These are phyloP conservation scores for Stephanodiscus minutulus DNA, from an alignment of 108 stramenopile species.

Conservation along the genomic window DNA sequence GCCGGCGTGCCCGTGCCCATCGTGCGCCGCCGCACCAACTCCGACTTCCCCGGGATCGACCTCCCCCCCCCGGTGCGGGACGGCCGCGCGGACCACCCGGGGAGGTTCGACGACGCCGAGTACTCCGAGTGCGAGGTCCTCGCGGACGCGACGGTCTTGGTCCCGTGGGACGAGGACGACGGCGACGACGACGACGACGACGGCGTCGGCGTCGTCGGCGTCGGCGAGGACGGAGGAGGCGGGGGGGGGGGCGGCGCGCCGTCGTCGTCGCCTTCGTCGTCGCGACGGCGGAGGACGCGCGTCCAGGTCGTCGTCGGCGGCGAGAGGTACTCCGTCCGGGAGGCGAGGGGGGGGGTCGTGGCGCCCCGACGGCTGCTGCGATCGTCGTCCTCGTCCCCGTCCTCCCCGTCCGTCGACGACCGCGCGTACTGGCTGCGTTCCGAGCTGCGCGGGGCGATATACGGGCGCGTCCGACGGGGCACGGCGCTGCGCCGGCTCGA, in stretches of 20 bases:
- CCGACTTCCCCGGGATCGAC: background rate
- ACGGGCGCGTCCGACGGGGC: constrained; percentile 77
- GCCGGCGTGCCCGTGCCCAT: background rate
- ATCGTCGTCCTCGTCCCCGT: constrained; percentile 1
- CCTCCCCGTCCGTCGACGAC: constrained; percentile 1
- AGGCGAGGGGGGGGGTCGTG: background rate
- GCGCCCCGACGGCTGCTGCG: background rate
- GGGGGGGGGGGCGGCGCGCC: background rate
- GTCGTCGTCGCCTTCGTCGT: background rate
- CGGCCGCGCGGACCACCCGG: background rate
- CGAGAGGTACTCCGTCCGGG: too few species aligned
- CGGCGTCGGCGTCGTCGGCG: background rate
- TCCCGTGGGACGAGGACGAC: background rate
- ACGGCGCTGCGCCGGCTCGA: constrained; percentile 59
- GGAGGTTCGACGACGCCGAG: background rate
- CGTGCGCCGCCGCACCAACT: constrained; percentile 2
- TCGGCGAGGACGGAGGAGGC: background rate
- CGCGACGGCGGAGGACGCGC: background rate
- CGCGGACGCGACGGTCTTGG: background rate
- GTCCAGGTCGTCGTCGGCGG: too few species aligned
- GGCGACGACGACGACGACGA: background rate
- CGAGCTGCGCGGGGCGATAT: constrained; percentile 81
- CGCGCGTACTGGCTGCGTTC: constrained; percentile 83
- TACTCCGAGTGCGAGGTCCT: background rate
- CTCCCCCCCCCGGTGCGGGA: background rate